Evolutionary conservation across 495 filamentous ascomycete genomes (phyloP).

Genomic region (Aspergillus carlsbadensis): DNA sequence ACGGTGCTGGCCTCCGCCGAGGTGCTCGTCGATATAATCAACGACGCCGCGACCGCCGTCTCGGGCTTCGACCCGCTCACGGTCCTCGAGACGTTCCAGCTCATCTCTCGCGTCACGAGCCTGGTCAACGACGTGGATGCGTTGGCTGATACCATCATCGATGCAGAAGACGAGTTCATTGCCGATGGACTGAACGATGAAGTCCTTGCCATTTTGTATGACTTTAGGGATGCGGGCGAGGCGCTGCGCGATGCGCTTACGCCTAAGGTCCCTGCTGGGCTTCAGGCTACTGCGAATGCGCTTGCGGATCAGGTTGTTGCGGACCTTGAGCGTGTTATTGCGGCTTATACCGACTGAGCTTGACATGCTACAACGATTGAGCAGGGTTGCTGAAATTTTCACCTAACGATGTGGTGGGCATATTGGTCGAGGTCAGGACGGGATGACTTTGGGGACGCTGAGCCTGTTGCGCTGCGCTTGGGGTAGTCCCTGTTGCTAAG

Average conservation of each 20-base stretch:
- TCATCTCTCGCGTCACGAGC: conserved; percentile 29
- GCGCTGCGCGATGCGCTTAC: conserved; percentile 29
- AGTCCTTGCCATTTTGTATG: conserved; percentile 23
- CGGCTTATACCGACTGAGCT: neutral
- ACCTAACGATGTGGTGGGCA: too few relatives aligned
- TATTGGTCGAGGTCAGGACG: too few relatives aligned
- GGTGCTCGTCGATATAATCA: conserved; percentile 28
- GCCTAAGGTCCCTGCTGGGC: conserved; percentile 30
- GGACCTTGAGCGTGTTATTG: neutral
- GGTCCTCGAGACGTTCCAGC: conserved; percentile 12
- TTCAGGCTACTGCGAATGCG: conserved; percentile 18
- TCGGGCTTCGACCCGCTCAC: neutral
- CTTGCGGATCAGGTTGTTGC: too few relatives aligned
- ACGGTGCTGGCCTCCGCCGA: conserved; percentile 27
- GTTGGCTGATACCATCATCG: conserved; percentile 28
- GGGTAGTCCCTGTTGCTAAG: too few relatives aligned
- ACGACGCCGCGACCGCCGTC: conserved; percentile 15
- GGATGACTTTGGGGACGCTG: too few relatives aligned
- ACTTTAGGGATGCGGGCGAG: conserved; percentile 30
- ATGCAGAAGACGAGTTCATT: conserved; percentile 34
- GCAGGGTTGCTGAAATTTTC: too few relatives aligned
- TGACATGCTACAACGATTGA: too few relatives aligned
- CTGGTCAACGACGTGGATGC: conserved; percentile 28
- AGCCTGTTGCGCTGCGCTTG: too few relatives aligned
- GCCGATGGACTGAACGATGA: conserved; percentile 25